Percentiles rank a stretch among this genome's conserved stretches.
These are phyloP conservation scores for Golubevia sp. DNA, from an alignment of 1,284 basidiomycete species.

Conservation along the genomic window DNA sequence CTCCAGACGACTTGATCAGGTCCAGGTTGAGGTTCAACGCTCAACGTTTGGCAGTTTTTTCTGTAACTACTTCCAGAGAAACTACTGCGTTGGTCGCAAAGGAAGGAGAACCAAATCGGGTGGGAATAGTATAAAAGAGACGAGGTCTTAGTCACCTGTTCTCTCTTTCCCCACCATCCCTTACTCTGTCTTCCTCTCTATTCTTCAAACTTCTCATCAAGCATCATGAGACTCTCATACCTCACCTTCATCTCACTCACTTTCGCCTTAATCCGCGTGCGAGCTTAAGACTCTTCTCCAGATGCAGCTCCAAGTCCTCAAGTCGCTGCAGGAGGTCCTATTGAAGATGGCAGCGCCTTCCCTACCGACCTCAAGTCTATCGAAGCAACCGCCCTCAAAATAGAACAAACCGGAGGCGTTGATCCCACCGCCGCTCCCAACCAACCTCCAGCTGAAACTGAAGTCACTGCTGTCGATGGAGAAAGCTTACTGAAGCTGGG, in stretches of 20 bases:
- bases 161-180: too few relatives aligned
- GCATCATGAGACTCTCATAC: too few relatives aligned
- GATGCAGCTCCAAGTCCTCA: neutral
- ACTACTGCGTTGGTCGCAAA: too few relatives aligned
- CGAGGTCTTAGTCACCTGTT: too few relatives aligned
- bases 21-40: too few relatives aligned
- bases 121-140: too few relatives aligned
- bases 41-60: too few relatives aligned
- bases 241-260: too few relatives aligned
- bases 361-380: neutral
- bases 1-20: too few relatives aligned
- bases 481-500: neutral
- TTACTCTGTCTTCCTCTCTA: neutral
- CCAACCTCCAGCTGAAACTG: neutral
- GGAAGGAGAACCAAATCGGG: too few relatives aligned
- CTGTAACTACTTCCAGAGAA: too few relatives aligned
- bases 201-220: neutral
- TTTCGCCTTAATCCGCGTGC: too few relatives aligned
- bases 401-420: neutral
- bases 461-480: neutral
- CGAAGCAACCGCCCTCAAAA: neutral
- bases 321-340: neutral
- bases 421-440: neutral
- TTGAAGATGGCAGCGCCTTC: neutral
- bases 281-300: neutral